Percentiles rank a stretch among this genome's conserved stretches.
phyloP scores from a whole-genome alignment of 2,329 filamentous ascomycete genomes.

The Colletotrichum orchidophilum region DNA sequence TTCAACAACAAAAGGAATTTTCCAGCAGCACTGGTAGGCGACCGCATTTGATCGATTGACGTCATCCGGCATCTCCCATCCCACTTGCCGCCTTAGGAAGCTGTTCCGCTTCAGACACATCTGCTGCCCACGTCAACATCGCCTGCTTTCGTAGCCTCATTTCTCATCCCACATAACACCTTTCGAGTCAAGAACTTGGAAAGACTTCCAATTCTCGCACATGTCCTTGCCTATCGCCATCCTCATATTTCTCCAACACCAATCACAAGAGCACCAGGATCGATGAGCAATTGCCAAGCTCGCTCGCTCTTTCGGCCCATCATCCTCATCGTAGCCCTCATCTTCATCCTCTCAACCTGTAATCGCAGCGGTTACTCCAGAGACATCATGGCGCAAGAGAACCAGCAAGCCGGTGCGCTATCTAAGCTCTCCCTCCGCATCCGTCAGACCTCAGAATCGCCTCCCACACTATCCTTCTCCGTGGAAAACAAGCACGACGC shows the following conservation, averaged over 20 bases:
- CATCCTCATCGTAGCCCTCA: constrained; percentile 11
- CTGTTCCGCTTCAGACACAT: constrained; percentile 2
- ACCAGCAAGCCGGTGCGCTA: constrained; percentile 19
- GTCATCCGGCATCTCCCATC: constrained; percentile 15
- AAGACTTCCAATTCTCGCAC: neutral
- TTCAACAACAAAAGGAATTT: neutral
- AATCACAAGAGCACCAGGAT: neutral
- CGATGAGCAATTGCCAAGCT: constrained; percentile 1
- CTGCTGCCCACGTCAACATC: neutral
- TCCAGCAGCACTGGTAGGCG: neutral
- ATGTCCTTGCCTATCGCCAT: neutral
- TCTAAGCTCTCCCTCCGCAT: constrained; percentile 45
- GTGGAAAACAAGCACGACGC: constrained; percentile 51
- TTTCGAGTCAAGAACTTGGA: neutral
- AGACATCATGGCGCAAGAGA: constrained; percentile 21
- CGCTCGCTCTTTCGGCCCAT: constrained; percentile 6
- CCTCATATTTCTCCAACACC: neutral
- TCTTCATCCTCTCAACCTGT: constrained; percentile 12
- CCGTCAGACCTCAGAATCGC: constrained; percentile 45
- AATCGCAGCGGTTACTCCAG: constrained; percentile 8
- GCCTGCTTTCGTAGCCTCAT: neutral
- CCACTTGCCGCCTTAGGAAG: constrained; percentile 6
- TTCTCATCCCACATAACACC: neutral
- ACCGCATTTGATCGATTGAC: constrained; percentile 8
- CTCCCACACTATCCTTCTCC: constrained; percentile 46